Evolutionary conservation across 2,329 filamentous ascomycete genomes (phyloP).

Genomic region (Penicillium nordicum): DNA sequence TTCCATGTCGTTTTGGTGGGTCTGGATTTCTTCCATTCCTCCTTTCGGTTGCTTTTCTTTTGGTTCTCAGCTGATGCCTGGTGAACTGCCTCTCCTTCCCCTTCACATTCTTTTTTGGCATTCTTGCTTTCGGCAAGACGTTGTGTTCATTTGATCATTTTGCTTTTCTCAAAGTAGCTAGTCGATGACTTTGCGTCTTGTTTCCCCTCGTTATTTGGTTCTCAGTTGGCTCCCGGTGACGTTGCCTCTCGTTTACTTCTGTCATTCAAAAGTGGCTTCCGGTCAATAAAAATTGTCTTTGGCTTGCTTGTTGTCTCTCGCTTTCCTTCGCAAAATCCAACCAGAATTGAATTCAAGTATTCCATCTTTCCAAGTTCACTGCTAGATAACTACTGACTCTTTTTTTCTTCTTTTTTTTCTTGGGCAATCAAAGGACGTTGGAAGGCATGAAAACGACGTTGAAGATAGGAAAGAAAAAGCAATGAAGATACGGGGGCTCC

Average conservation of each 20-base stretch:
- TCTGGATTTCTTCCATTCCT: background rate
- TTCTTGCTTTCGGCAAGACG: background rate
- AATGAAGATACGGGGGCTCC: background rate
- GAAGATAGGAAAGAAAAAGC: too few species aligned
- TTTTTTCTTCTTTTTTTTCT: background rate
- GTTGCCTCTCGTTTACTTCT: background rate
- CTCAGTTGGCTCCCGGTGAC: background rate
- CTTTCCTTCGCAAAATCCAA: background rate
- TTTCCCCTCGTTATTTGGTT: background rate
- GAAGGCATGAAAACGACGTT: too few species aligned
- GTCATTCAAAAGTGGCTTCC: background rate
- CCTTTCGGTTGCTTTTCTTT: background rate
- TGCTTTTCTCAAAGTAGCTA: background rate
- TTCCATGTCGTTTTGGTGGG: background rate
- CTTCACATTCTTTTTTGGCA: background rate
- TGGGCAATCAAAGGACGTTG: background rate
- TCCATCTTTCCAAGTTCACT: background rate
- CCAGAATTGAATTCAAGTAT: background rate
- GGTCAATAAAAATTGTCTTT: background rate
- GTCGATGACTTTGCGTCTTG: background rate
- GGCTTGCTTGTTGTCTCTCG: background rate
- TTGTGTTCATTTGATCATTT: background rate
- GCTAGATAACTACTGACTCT: background rate
- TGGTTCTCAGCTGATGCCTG: background rate
- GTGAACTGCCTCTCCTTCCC: background rate